Conservation (phyloP, 1,284 basidiomycete species). For the Ustilago bromivora region DNA sequence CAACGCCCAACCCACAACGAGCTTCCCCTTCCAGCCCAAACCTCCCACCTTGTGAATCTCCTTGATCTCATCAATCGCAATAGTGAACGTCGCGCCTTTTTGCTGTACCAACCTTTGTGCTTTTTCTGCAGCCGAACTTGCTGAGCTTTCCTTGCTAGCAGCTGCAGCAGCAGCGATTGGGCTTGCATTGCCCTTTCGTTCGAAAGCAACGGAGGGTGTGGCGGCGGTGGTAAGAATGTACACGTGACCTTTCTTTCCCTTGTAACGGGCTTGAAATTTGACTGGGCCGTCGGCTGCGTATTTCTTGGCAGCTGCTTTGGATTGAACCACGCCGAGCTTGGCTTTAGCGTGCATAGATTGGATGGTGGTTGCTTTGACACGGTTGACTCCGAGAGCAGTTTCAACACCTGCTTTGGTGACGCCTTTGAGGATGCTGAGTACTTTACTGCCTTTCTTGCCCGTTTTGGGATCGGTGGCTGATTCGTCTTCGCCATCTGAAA, state of each 20-base stretch:
- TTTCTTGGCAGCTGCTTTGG: slow-evolving; percentile 30
- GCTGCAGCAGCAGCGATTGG: slow-evolving; percentile 33
- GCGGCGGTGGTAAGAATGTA: slow-evolving; percentile 67
- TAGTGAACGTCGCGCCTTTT: slow-evolving; percentile 46
- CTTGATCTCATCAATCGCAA: slow-evolving; percentile 66
- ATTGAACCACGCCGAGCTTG: slow-evolving; percentile 63
- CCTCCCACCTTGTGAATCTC: slow-evolving; percentile 68
- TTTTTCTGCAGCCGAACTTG: slow-evolving; percentile 26
- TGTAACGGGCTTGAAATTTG: slow-evolving; percentile 59
- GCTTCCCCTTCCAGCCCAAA: slow-evolving; percentile 68
- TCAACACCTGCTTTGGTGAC: slow-evolving; percentile 61
- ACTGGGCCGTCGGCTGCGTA: slow-evolving; percentile 39
- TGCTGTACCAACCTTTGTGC: slow-evolving; percentile 39
- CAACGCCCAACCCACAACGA: slow-evolving; percentile 63
- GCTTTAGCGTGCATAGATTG: slow-evolving; percentile 60
- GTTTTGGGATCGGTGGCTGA: slow-evolving; percentile 42
- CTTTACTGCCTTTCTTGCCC: slow-evolving; percentile 51
- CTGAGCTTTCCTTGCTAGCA: slow-evolving; percentile 20
- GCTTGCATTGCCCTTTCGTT: slow-evolving; percentile 32
- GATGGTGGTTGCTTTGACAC: slow-evolving; percentile 65
- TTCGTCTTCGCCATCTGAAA: slow-evolving; percentile 48
- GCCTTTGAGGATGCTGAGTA: slow-evolving; percentile 62
- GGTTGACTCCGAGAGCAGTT: slow-evolving; percentile 66
- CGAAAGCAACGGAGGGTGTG: slow-evolving; percentile 64
- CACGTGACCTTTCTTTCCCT: slow-evolving; percentile 63